Evolutionary conservation across 305 asterid species (phyloP).

Genomic region (Fraxinus floribunda): DNA sequence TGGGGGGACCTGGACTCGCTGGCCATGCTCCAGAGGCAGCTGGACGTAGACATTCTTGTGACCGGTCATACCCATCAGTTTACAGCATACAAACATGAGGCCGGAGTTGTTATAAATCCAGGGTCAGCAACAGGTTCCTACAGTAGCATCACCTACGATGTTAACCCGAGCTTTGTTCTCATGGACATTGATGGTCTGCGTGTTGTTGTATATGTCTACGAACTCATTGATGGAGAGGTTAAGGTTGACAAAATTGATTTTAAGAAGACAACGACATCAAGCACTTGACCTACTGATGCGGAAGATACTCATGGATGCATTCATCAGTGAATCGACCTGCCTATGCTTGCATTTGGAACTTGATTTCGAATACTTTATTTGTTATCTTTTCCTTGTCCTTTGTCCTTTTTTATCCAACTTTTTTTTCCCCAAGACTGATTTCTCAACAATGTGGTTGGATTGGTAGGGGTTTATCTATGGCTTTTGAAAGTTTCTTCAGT

Average conservation of each 20-base stretch:
- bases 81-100: constrained; percentile 97
- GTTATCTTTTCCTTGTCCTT: background rate
- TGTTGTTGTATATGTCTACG: constrained; percentile 92
- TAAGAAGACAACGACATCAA: constrained; percentile 74
- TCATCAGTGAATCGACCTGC: background rate
- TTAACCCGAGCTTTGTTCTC: constrained; percentile 94
- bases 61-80: constrained; percentile 97
- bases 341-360: background rate
- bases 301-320: background rate
- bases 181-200: constrained; percentile 96
- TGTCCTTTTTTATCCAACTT: background rate
- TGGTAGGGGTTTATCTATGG: background rate
- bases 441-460: background rate
- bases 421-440: background rate
- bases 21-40: constrained; percentile 97
- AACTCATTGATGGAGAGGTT: constrained; percentile 95
- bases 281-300: constrained; percentile 19
- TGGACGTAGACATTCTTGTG: constrained; percentile 95
- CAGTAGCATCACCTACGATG: constrained; percentile 95
- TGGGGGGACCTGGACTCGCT: constrained; percentile 98
- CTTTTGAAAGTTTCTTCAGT: background rate
- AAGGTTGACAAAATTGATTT: constrained; percentile 96
- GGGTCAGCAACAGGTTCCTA: constrained; percentile 99
- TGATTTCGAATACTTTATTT: background rate
- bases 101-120: constrained; percentile 94